Conservation (phyloP, 192 early-diverging fungal species). For the Coemansia nantahalensis region DNA sequence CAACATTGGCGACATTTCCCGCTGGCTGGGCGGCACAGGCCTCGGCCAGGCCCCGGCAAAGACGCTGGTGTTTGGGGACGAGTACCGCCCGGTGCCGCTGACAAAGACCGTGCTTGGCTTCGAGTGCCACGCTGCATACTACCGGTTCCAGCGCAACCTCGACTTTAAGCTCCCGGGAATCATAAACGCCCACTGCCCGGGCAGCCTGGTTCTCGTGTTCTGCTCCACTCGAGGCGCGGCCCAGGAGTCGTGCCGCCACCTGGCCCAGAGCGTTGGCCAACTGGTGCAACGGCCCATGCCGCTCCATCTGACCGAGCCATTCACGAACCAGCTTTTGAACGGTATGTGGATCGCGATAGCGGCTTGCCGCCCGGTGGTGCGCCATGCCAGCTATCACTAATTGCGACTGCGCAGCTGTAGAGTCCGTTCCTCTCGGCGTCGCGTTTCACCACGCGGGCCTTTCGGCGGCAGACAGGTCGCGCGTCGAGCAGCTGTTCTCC, state of each 20-base stretch:
- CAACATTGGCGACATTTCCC: constrained; percentile 65
- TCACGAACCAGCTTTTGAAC: constrained; percentile 35
- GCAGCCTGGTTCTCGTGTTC: constrained; percentile 35
- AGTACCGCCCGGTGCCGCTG: constrained; percentile 64
- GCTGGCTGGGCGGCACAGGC: constrained; percentile 56
- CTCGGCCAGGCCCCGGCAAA: constrained; percentile 8
- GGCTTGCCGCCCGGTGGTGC: no score
- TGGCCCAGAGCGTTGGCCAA: constrained; percentile 18
- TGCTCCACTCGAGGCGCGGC: constrained; percentile 51
- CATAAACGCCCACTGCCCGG: constrained; percentile 35
- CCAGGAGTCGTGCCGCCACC: constrained; percentile 30
- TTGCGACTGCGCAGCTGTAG: constrained; percentile 18
- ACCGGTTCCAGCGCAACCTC: constrained; percentile 57
- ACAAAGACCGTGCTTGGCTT: constrained; percentile 55
- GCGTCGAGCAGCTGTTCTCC: constrained; percentile 58
- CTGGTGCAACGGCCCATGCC: constrained; percentile 11
- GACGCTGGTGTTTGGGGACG: constrained; percentile 62
- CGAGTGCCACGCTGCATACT: constrained; percentile 41
- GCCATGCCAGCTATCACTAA: no score
- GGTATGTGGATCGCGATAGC: neutral
- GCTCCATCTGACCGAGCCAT: constrained; percentile 11
- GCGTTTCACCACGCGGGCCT: constrained; percentile 72
- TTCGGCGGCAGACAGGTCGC: constrained; percentile 26
- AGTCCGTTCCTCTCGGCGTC: constrained; percentile 57
- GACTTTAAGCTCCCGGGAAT: constrained; percentile 52